phyloP scores from a whole-genome alignment of 148 eudicot species.

The Tetragonia tetragonoides region DNA sequence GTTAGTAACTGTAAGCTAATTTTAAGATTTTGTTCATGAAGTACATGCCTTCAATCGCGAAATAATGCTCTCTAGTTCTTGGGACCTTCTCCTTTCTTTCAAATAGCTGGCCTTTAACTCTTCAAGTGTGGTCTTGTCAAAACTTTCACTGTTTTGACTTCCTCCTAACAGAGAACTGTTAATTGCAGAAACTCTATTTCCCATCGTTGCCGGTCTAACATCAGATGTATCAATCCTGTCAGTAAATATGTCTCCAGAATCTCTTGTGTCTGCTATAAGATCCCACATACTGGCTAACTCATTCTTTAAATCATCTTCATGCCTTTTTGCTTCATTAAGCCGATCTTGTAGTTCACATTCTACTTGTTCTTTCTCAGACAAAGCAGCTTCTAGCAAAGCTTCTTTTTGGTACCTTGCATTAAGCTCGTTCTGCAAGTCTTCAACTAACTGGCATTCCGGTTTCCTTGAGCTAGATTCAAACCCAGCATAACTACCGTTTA shows the following conservation, averaged over 20 bases:
- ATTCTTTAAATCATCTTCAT: constrained; percentile 50
- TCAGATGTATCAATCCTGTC: constrained; percentile 13
- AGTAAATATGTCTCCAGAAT: constrained; percentile 11
- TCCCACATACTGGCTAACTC: constrained; percentile 66
- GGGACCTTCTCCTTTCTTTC: constrained; percentile 13
- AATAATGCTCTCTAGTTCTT: constrained; percentile 23
- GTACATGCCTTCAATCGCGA: constrained; percentile 23
- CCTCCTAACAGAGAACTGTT: not conserved
- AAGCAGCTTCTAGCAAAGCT: constrained; percentile 54
- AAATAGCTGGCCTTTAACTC: constrained; percentile 13
- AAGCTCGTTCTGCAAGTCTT: constrained; percentile 50
- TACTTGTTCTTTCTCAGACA: constrained; percentile 54
- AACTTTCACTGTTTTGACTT: not conserved
- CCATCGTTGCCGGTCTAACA: constrained; percentile 5
- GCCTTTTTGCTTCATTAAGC: constrained; percentile 51
- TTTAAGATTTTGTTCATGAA: not conserved
- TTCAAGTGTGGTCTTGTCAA: constrained; percentile 7
- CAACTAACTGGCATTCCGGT: constrained; percentile 33
- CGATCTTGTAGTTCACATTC: constrained; percentile 45
- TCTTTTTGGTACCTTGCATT: constrained; percentile 53
- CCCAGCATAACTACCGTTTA: constrained; percentile 25
- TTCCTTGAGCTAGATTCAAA: constrained; percentile 31
- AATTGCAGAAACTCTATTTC: not conserved
- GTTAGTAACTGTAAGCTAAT: not conserved
- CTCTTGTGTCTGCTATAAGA: constrained; percentile 48